These are phyloP conservation scores for Rhodotorula paludigena DNA, from an alignment of 768 basidiomycete genomes.

Conservation along the genomic window DNA sequence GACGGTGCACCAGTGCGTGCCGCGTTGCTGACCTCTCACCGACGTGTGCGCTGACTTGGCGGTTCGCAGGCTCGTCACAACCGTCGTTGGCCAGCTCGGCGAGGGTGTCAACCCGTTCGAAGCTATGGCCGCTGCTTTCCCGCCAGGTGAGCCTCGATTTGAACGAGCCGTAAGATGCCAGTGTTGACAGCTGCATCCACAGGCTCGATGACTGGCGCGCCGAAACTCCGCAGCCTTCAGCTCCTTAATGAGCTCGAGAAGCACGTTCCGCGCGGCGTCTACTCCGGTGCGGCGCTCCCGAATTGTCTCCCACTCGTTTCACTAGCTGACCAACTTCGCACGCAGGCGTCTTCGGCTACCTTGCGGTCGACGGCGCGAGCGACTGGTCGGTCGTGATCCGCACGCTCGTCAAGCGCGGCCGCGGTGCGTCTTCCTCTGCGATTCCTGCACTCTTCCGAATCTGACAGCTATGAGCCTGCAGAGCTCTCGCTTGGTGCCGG, in stretches of 20 bases:
- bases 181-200: neutral
- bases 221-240: slow-evolving; percentile 88
- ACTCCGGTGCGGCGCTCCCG: slow-evolving; percentile 61
- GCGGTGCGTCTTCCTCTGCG: slow-evolving; percentile 25
- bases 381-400: slow-evolving; percentile 94
- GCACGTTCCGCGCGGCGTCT: slow-evolving; percentile 62
- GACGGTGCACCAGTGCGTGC: slow-evolving; percentile 70
- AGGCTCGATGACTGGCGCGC: slow-evolving; percentile 98
- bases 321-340: too few relatives aligned
- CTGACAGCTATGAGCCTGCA: neutral
- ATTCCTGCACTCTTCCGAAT: neutral
- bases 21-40: neutral
- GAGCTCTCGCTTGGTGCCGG: slow-evolving; percentile 67
- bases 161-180: neutral
- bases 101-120: slow-evolving; percentile 62
- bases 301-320: neutral
- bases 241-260: slow-evolving; percentile 76
- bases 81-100: slow-evolving; percentile 75
- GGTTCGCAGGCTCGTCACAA: slow-evolving; percentile 64
- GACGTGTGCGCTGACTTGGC: neutral
- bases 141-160: slow-evolving; percentile 61
- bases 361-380: slow-evolving; percentile 77
- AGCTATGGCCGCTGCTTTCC: slow-evolving; percentile 53
- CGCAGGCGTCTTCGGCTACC: slow-evolving; percentile 80
- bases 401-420: slow-evolving; percentile 60